Percentiles rank a stretch among this genome's conserved stretches.
These are phyloP conservation scores for Boletus albobrunnescens DNA, from an alignment of 1,284 basidiomycete genomes.

Conservation along the genomic window DNA sequence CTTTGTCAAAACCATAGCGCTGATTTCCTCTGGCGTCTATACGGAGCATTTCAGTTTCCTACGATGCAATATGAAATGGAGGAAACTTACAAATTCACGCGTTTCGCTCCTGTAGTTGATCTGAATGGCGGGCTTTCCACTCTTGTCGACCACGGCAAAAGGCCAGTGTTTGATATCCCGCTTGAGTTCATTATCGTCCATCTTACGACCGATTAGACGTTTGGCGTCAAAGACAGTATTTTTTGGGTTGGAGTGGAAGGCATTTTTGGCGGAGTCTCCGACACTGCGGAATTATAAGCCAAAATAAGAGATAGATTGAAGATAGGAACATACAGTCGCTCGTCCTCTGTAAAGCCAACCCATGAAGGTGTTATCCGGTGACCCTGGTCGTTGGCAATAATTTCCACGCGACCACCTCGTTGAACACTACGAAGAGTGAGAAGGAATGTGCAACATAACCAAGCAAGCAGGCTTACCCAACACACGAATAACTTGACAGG, in stretches of 20 bases:
- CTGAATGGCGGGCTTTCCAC: constrained; percentile 83
- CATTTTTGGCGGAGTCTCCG: constrained; percentile 78
- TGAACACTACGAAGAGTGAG: constrained; percentile 62
- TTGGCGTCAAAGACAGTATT: constrained; percentile 94
- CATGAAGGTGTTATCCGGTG: constrained; percentile 96
- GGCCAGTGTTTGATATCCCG: constrained; percentile 95
- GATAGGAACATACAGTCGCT: constrained; percentile 71
- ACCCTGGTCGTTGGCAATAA: constrained; percentile 96
- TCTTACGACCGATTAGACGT: constrained; percentile 87
- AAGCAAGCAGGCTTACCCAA: constrained; percentile 47
- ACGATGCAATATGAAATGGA: too few relatives aligned
- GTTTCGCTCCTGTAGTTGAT: constrained; percentile 89
- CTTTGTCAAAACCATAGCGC: constrained; percentile 95
- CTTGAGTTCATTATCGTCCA: constrained; percentile 85
- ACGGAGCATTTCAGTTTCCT: too few relatives aligned
- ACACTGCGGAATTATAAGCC: constrained; percentile 42
- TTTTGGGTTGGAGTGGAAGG: constrained; percentile 78
- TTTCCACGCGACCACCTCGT: constrained; percentile 89
- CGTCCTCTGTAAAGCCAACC: constrained; percentile 88
- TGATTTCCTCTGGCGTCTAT: constrained; percentile 94
- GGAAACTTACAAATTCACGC: constrained; percentile 80
- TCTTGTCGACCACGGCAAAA: constrained; percentile 83
- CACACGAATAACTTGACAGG: constrained; percentile 65
- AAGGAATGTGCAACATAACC: not conserved
- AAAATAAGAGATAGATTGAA: not conserved